Evolutionary conservation across 176 grass and related monocot genomes (phyloP).

Genomic region (Bothriochloa decipiens): DNA sequence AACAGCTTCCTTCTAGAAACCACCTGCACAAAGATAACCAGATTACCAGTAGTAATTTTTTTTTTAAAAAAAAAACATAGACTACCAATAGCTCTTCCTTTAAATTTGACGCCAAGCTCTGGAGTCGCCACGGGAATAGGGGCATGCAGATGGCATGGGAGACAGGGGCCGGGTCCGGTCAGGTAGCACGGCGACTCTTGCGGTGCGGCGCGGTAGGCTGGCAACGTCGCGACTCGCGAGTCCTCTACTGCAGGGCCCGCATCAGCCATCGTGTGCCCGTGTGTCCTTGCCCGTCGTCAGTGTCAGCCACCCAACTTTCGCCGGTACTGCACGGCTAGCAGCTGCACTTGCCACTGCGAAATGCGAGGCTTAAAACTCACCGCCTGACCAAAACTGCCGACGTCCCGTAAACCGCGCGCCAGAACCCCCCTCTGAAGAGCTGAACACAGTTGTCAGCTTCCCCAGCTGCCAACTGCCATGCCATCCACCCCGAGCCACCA

Average conservation of each 20-base stretch:
- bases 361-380: neutral
- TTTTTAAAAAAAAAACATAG: neutral
- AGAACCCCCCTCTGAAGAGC: neutral
- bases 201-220: neutral
- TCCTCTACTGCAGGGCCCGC: neutral
- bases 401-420: slow-evolving; percentile 18
- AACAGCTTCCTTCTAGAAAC: slow-evolving; percentile 15
- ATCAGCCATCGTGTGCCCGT: neutral
- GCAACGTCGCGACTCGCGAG: slow-evolving; percentile 15
- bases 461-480: slow-evolving; percentile 4
- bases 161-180: neutral
- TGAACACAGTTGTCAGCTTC: neutral
- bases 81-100: too few species aligned
- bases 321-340: neutral
- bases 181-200: neutral
- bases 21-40: neutral
- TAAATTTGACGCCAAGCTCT: too few species aligned
- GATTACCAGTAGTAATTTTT: neutral
- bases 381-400: neutral
- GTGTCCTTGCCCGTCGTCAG: slow-evolving; percentile 10
- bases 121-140: neutral
- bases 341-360: neutral
- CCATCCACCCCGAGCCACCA: neutral
- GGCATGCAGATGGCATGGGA: neutral
- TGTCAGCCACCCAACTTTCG: slow-evolving; percentile 29